Base-by-base conservation (phyloP, 176 grass and related monocot genomes). In the Aechmea fasciata region DNA sequence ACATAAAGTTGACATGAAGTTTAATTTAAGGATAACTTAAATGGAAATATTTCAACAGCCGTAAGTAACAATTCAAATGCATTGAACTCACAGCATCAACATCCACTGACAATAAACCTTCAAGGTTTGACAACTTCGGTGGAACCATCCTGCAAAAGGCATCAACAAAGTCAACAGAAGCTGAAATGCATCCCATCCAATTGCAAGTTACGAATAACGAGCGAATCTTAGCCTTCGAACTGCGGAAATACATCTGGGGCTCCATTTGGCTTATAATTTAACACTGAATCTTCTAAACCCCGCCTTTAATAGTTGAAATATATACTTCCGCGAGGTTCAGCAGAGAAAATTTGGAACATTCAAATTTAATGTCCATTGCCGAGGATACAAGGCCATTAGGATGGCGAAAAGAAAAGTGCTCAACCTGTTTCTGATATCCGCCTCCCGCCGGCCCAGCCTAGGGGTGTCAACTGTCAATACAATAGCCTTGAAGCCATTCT, bases 391-490 rank as follows among this genome's bases (percentile, higher is more conserved):
- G n/a, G n/a, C n/a, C n/a, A n/a, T n/a, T n/a, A 63, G 51, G 33
- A 9, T 26, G 25, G 49, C 12, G 26, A 61, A 62, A 57, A n/a
- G 29, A 62, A 15, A 76, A 23, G 18, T 72, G 50, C 11, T 57
- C 57, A 22, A 97, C 93, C 90, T 97, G 75, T 97, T 97, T 70
- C 81, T 87, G 14, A 87, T 90, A 51, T 92, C 93, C 52, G 82
- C 87, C 75, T 97, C 93, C 12, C 93, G 79, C 55, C 93, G 82
- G 48, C 93, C 86, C 1, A 92, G 71, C 77, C 81, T 65, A 47
- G 89, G 89, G 11, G 86, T 92, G 84, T 97, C 86, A 54, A 92
- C 89, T 71, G 93, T 97, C 71, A 97, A 59, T 75, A 97, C 79
- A 77, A 97, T 87, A 48, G 89, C 93, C 52, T 79, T 97, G 68